These are phyloP conservation scores for Teunomyces tritomae DNA, from an alignment of 805 yeast species.

Conservation along the genomic window DNA sequence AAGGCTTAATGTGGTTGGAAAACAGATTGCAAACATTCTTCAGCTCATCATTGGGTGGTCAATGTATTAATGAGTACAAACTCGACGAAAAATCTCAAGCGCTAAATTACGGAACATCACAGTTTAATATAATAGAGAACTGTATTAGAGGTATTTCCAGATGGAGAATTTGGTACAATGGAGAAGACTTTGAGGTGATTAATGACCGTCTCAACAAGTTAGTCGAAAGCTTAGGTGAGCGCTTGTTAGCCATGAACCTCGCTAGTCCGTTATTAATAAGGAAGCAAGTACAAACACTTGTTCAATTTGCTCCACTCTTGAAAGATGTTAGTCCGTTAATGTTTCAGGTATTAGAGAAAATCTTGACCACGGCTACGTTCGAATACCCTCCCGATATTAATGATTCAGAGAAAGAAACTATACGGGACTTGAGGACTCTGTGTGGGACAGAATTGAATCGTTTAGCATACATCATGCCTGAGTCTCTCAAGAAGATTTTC, in stretches of 20 bases:
- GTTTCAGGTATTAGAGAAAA: conserved; percentile 82
- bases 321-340: conserved; percentile 72
- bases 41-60: conserved; percentile 63
- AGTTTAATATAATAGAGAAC: conserved; percentile 82
- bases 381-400: conserved; percentile 65
- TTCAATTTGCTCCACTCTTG: conserved; percentile 87
- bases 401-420: conserved; percentile 76
- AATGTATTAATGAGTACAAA: conserved; percentile 53
- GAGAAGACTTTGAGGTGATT: conserved; percentile 50
- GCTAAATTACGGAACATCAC: conserved; percentile 73
- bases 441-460: conserved; percentile 95
- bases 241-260: conserved; percentile 69
- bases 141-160: conserved; percentile 89
- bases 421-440: conserved; percentile 83
- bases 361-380: conserved; percentile 77
- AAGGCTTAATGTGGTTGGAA: conserved; percentile 80
- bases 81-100: conserved; percentile 63
- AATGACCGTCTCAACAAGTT: conserved; percentile 51
- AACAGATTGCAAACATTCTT: conserved; percentile 70
- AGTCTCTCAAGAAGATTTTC: conserved; percentile 74
- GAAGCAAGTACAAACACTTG: conserved; percentile 86
- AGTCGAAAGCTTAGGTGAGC: conserved; percentile 70
- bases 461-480: conserved; percentile 93
- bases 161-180: conserved; percentile 90
- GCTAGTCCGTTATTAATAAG: conserved; percentile 79